Evolutionary conservation across 1,284 basidiomycete species (phyloP), one percentile per base, ranked within the genome.

Genomic region (Anthracocystis panici-leucophaei): DNA sequence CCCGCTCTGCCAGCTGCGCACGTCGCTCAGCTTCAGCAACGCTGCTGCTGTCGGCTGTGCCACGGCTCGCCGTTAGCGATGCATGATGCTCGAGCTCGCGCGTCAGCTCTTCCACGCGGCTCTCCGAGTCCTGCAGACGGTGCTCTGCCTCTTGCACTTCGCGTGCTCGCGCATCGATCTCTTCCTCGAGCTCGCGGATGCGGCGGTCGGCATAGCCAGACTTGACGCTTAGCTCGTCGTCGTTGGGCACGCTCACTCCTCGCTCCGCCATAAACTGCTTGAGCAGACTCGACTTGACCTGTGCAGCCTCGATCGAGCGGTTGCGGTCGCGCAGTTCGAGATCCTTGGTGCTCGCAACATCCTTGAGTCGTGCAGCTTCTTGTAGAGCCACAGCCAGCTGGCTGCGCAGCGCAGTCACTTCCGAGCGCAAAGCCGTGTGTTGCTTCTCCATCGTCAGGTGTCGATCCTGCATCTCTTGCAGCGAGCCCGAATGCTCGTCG

Each of bases 251-350:
- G 48, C 63, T 68, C 40, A 84, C 58, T 8, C 81, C 78, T 33
- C 94, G 92, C 82, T 99, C 97, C 45, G 91, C 90, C 57, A 98
- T 89, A 82, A 97, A 91, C 81, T 91, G 92, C 61, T 93, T 91
- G 68, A 99, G 88, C 87, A 94, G 91, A 38, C 89, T 89, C 69
- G 93, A 87, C 75, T 93, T 92, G 69, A 95, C 88, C 69, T 90
- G 90, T 0, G 91, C 88, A 63, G 94, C 92, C 5, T 92, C 89
- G 2, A 90, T 88, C 49, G 92, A 90, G 82, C 91, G 91, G 56
- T 88, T 84, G 79, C 90, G 91, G 59, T 92, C 91, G 44, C 87
- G 88, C 46, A 93, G 86, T 67, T 91, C 90, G 10, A 88, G 85
- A 65, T 97, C 94, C 82, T 77, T 78, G 40, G 60, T 52, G 44